Conservation (phyloP, 257 asterid species). For the Salvia miltiorrhiza region DNA sequence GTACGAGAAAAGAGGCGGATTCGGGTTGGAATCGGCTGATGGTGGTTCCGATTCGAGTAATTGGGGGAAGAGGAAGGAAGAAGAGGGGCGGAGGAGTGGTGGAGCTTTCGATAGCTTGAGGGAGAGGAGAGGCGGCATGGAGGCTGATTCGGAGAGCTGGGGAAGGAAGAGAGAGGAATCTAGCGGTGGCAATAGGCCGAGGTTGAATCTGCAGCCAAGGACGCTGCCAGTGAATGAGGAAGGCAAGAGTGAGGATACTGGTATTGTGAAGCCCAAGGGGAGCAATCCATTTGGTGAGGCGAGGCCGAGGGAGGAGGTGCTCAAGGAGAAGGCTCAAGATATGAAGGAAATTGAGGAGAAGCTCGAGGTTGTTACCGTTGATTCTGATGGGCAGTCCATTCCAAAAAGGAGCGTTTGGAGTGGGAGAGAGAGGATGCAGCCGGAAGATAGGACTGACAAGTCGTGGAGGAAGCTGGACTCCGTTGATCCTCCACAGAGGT, state of each 20-base stretch:
- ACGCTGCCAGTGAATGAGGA: slow-evolving; percentile 46
- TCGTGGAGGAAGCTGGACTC: slow-evolving; percentile 64
- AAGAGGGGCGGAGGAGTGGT: slow-evolving; percentile 46
- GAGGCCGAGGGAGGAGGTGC: slow-evolving; percentile 92
- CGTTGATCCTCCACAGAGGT: slow-evolving; percentile 60
- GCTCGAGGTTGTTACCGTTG: slow-evolving; percentile 44
- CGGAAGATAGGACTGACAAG: slow-evolving; percentile 40
- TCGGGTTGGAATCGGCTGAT: slow-evolving; percentile 50
- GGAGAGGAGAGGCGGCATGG: slow-evolving; percentile 54
- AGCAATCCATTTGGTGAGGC: slow-evolving; percentile 84
- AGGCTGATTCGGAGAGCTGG: slow-evolving; percentile 53
- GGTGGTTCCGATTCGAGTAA: slow-evolving; percentile 60
- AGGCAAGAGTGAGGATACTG: slow-evolving; percentile 15
- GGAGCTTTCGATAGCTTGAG: slow-evolving; percentile 74
- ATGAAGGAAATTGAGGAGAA: slow-evolving; percentile 72
- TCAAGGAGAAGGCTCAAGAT: slow-evolving; percentile 85
- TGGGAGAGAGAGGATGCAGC: slow-evolving; percentile 42
- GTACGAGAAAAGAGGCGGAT: slow-evolving; percentile 56
- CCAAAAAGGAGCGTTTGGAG: slow-evolving; percentile 40
- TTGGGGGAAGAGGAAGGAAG: slow-evolving; percentile 72
- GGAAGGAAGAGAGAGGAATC: slow-evolving; percentile 60
- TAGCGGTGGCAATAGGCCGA: slow-evolving; percentile 49
- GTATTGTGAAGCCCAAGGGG: slow-evolving; percentile 51
- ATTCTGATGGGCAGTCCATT: slow-evolving; percentile 24
- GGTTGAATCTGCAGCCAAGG: slow-evolving; percentile 60